These are phyloP conservation scores for Chlorella variabilis DNA, from an alignment of 163 green algal species.

Conservation along the genomic window DNA sequence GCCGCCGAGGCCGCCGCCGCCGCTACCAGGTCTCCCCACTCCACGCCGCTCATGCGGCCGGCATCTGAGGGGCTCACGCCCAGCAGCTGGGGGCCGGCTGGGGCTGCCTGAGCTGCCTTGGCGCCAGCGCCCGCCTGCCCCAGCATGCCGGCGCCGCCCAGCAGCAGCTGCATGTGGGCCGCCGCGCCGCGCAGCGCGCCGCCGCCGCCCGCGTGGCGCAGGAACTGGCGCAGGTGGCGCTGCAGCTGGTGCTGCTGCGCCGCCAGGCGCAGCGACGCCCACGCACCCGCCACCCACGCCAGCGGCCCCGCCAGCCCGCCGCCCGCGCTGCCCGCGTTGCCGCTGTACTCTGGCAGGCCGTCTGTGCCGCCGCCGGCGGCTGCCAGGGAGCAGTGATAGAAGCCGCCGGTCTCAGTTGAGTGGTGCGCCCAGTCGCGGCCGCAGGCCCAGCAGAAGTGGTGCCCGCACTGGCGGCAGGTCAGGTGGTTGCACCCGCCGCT, in stretches of 20 bases:
- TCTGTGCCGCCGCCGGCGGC: background rate
- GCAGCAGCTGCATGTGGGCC: slow-evolving; percentile 24
- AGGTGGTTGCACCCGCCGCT: slow-evolving; percentile 48
- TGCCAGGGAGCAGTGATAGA: slow-evolving; percentile 22
- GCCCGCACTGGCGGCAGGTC: slow-evolving; percentile 48
- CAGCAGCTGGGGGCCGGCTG: slow-evolving; percentile 1
- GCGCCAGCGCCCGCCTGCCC: background rate
- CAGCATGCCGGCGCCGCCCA: background rate
- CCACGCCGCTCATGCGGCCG: background rate
- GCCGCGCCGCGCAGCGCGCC: background rate
- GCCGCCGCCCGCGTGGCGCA: slow-evolving; percentile 16
- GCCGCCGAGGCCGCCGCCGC: slow-evolving; percentile 11
- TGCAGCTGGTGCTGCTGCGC: slow-evolving; percentile 34
- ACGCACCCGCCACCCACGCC: slow-evolving; percentile 29
- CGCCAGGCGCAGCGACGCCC: background rate
- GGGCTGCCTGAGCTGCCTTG: background rate
- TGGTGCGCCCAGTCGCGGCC: slow-evolving; percentile 32
- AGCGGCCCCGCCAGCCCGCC: slow-evolving; percentile 7
- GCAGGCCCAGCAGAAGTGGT: slow-evolving; percentile 51
- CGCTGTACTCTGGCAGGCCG: slow-evolving; percentile 26
- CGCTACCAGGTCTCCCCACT: slow-evolving; percentile 31
- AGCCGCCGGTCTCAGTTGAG: slow-evolving; percentile 25
- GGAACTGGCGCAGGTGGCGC: slow-evolving; percentile 11
- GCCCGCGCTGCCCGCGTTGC: background rate
- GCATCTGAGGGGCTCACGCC: background rate